Base-by-base conservation (phyloP, 768 basidiomycete species). In the Pleurotus sapidus region DNA sequence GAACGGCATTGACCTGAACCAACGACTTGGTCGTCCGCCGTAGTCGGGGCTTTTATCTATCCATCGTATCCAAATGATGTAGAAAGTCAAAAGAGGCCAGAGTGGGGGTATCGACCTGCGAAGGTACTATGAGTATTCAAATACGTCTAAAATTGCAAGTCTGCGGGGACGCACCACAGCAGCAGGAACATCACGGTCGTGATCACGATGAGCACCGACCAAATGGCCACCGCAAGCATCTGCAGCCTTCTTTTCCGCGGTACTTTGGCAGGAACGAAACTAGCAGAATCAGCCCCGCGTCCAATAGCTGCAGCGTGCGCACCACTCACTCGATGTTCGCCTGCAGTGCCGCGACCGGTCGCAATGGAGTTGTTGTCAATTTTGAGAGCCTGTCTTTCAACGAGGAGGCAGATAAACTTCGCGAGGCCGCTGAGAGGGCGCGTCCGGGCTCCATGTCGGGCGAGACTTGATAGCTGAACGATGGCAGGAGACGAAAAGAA, bases 181-280 rank as follows among this genome's bases (percentile, higher is more conserved):
- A 90, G 67, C 34, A 96, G 76, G 75, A 94, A 97, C 43, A 82
- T 51, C 62, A 81, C 81, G 12, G 83, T 69, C 17, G 81, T 80
- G 56, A 89, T 77, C 2, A 90, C 80, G 53, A 97, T 85, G 69
- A 87, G 74, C n/a, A 88, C 83, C 25, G 91, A 91, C 93, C 92
- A 96, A 51, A 86, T 61, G 14, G 95, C 91, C 46, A 98, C 96
- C 0, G 84, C 88, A 61, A 93, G 76, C 63, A 91, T 98, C 75
- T 98, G 95, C 58, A 96, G 69, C 64, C 95, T 78, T 63, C 95
- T 81, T 70, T 88, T 89, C 59, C 87, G 81, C 14, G 95, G 95
- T 64, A 98, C 89, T 65, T 84, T 83, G 6, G 92, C 82, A 0
- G 95, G 95, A 1, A 88, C 95, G 67, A 94, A 97, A 50, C 90